These are phyloP conservation scores for Capsella rubella DNA, from an alignment of 441 rosid species.

Conservation along the genomic window DNA sequence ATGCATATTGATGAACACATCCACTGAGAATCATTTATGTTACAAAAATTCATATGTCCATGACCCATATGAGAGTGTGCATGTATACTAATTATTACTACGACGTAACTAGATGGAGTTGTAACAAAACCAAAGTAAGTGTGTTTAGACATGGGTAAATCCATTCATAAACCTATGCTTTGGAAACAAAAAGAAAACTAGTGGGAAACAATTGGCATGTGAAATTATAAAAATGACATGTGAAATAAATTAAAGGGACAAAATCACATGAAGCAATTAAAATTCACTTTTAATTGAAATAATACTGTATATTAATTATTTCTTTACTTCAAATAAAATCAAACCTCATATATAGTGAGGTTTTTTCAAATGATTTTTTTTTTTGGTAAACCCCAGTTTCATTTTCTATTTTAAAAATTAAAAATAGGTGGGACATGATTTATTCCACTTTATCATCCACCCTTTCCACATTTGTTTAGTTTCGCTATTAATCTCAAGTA, in stretches of 20 bases:
- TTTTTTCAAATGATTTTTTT: background rate
- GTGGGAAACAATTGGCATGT: slow-evolving; percentile 24
- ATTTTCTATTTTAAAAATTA: slow-evolving; percentile 16
- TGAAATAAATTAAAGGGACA: slow-evolving; percentile 17
- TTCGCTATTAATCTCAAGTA: slow-evolving; percentile 35
- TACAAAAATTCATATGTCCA: background rate
- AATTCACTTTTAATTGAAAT: slow-evolving; percentile 9
- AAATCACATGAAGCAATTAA: slow-evolving; percentile 36
- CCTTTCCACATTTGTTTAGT: slow-evolving; percentile 33
- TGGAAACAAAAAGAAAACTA: background rate
- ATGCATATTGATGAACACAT: background rate
- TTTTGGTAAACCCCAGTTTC: background rate
- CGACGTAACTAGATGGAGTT: background rate
- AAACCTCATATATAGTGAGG: slow-evolving; percentile 8
- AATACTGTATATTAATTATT: background rate
- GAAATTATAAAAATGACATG: background rate
- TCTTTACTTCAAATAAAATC: slow-evolving; percentile 15
- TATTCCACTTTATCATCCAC: slow-evolving; percentile 40
- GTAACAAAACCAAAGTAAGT: background rate
- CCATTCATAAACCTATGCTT: background rate
- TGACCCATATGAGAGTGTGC: background rate
- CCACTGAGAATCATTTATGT: background rate
- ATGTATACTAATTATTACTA: background rate
- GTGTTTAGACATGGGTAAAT: background rate
- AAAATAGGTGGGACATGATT: slow-evolving; percentile 43